Base-by-base conservation (phyloP, 1,139 yeast genomes). In the Suhomyces chickasaworum region DNA sequence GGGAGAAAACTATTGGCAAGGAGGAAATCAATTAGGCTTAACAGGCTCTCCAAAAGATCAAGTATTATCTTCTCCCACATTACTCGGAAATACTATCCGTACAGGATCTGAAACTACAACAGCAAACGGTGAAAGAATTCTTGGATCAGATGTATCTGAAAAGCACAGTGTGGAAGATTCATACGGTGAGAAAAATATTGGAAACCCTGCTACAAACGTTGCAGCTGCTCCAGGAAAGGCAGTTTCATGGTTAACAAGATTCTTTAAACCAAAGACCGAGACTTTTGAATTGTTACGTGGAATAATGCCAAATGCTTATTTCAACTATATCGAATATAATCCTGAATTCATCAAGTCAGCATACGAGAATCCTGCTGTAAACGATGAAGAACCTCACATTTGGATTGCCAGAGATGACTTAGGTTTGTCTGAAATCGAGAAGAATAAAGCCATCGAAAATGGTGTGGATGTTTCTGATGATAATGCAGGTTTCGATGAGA, bases 401-500 rank as follows among this genome's bases (percentile, higher is more conserved):
- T 86, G 95, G 95, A 71, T 84, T 52, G 82, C 86, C 36, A 73
- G 67, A 51, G 95, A 86, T 64, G 77, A 80, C 22, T 69, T 85
- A 79, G 93, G 93, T 17, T 74, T 86, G 38, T 80, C 89, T 3
- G 77, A 74, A 46, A 75, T 77, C 48, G 84, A 82, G 60, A 82
- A 83, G 58, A 73, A 71, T 39, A 77, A 80, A 55, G 80, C 89
- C n/a, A 60, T 70, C 29, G 82, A 77, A 38, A 68, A 76, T 37
- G 78, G 76, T 21, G 81, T 84, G 34, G 78, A 78, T 47, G 84
- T 83, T 16, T 68, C 76, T 45, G 86, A 85, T 59, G 82, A 71
- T 27, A 74, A 78, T 53, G 82, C 90, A 7, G 62, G 58, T 12
- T 82, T 72, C 55, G 71, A 81, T 57, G 84, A 77, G 32, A 81